Percentiles rank a stretch among this genome's conserved stretches.
Conservation (phyloP, 148 eudicot genomes). For the Beta vulgaris region DNA sequence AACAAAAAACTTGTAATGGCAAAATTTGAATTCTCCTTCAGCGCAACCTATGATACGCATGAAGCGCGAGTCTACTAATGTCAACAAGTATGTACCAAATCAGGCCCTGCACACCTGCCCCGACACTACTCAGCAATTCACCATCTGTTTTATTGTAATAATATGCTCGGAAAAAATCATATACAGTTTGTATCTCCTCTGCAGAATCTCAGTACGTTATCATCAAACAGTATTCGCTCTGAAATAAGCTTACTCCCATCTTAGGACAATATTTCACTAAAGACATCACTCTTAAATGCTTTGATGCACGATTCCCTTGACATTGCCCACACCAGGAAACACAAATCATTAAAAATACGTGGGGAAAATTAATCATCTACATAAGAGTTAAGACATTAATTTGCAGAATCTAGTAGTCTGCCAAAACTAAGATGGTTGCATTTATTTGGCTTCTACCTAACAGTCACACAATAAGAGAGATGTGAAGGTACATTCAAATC, state of each 20-base stretch:
- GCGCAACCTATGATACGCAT: too few species aligned
- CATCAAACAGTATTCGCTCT: neutral
- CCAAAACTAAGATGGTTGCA: too few species aligned
- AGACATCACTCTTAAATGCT: neutral
- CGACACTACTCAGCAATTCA: too few species aligned
- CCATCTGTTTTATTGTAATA: too few species aligned
- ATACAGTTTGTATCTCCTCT: neutral
- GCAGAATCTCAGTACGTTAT: neutral
- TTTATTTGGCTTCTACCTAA: neutral
- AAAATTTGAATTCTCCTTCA: too few species aligned
- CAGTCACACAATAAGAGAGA: neutral
- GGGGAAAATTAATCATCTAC: neutral
- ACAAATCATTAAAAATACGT: neutral
- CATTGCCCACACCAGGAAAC: neutral
- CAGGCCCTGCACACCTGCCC: too few species aligned
- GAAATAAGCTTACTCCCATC: too few species aligned
- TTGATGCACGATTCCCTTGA: neutral
- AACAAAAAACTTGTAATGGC: too few species aligned
- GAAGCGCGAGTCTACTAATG: too few species aligned
- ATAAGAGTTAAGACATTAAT: neutral
- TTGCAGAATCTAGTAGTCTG: neutral
- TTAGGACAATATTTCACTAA: neutral
- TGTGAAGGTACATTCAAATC: neutral
- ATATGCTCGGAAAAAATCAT: neutral
- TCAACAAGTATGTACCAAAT: too few species aligned